Evolutionary conservation across 2,329 filamentous ascomycete species (phyloP).

Genomic region (Didymella pinodella): DNA sequence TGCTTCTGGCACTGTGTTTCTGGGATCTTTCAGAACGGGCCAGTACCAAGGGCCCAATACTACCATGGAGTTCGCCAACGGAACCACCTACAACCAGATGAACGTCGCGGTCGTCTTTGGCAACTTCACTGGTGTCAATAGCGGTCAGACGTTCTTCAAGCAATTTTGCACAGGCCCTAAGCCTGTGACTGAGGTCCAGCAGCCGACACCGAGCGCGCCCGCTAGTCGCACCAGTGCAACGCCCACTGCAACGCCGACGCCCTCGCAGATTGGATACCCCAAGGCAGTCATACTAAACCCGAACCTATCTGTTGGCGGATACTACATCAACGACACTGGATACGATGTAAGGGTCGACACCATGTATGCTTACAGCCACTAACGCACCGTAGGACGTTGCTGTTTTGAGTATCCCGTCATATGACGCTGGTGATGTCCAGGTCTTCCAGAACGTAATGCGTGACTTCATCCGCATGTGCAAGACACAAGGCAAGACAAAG

Average conservation of each 20-base stretch:
- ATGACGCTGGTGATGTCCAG: conserved; percentile 43
- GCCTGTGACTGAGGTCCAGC: conserved; percentile 22
- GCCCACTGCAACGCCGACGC: conserved; percentile 30
- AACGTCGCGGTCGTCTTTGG: conserved; percentile 44
- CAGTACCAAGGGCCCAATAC: conserved; percentile 47
- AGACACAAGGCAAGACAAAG: conserved; percentile 62
- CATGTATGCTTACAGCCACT: conserved; percentile 41
- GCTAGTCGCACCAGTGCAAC: conserved; percentile 26
- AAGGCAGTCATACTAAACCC: conserved; percentile 48
- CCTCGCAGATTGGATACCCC: conserved; percentile 50
- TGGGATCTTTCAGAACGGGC: conserved; percentile 43
- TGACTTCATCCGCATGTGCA: conserved; percentile 58
- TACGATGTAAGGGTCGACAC: conserved; percentile 46
- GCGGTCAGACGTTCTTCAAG: conserved; percentile 53
- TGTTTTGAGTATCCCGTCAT: conserved; percentile 56
- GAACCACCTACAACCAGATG: conserved; percentile 40
- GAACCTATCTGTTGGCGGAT: conserved; percentile 54
- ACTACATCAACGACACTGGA: conserved; percentile 53
- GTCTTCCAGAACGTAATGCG: conserved; percentile 53
- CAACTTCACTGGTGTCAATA: conserved; percentile 49
- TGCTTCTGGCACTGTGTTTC: conserved; percentile 37
- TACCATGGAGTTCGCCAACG: conserved; percentile 49
- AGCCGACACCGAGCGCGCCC: conserved; percentile 22
- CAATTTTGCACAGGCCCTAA: conserved; percentile 48
- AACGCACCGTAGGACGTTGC: conserved; percentile 53